Percentiles rank a stretch among this genome's conserved stretches.
Evolutionary conservation across 495 filamentous ascomycete genomes (phyloP).

Genomic region (Monascus purpureus): DNA sequence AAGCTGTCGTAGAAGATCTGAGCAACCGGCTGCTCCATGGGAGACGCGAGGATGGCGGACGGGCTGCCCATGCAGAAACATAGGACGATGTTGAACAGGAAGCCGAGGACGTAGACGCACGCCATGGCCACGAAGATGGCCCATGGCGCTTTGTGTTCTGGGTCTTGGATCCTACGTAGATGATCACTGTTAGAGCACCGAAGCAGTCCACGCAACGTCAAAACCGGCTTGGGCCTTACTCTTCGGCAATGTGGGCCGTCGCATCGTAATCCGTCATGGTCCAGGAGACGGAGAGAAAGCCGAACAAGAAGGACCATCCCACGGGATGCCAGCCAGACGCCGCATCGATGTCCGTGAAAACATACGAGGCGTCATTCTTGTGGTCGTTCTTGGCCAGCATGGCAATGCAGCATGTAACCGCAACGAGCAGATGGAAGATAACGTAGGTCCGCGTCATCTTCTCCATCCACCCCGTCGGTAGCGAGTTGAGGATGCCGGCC

Average conservation of each 20-base stretch:
- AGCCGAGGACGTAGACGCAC: slow-evolving; percentile 47
- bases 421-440: slow-evolving; percentile 47
- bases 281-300: slow-evolving; percentile 56
- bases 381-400: slow-evolving; percentile 44
- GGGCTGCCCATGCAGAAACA: slow-evolving; percentile 46
- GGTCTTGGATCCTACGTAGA: slow-evolving; percentile 28
- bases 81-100: slow-evolving; percentile 49
- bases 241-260: slow-evolving; percentile 48
- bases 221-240: too few relatives aligned
- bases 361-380: slow-evolving; percentile 44
- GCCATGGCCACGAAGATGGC: slow-evolving; percentile 45
- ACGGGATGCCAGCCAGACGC: slow-evolving; percentile 47
- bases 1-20: slow-evolving; percentile 51
- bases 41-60: slow-evolving; percentile 24
- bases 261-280: slow-evolving; percentile 47
- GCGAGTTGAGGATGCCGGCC: slow-evolving; percentile 42
- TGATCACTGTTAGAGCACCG: too few relatives aligned
- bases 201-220: too few relatives aligned
- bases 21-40: slow-evolving; percentile 44
- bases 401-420: slow-evolving; percentile 43
- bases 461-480: slow-evolving; percentile 47
- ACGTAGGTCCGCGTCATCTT: slow-evolving; percentile 51
- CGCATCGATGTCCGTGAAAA: slow-evolving; percentile 47
- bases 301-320: slow-evolving; percentile 57
- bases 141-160: slow-evolving; percentile 44